A percentile compares a stretch with the other conserved stretches of the same genome.
Evolutionary conservation across 176 grass and related monocot species (phyloP).

Genomic region (Musa acuminata): DNA sequence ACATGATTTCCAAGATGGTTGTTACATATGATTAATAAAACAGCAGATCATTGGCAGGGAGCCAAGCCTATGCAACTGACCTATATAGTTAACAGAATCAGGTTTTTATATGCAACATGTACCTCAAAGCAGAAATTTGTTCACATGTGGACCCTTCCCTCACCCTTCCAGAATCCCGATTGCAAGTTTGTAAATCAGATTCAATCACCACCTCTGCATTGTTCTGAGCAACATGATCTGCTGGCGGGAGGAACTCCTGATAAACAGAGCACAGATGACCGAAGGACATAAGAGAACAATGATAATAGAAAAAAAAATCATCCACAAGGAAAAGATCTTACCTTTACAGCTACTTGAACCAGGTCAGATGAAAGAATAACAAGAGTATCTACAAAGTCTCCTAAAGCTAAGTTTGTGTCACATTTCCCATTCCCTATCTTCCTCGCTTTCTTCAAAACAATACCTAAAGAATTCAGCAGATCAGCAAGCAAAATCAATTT

Average conservation of each 20-base stretch:
- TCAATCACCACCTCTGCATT: slow-evolving; percentile 22
- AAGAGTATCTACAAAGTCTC: slow-evolving; percentile 69
- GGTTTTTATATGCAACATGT: not conserved
- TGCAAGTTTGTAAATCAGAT: slow-evolving; percentile 18
- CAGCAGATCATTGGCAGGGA: not conserved
- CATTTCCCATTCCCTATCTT: slow-evolving; percentile 59
- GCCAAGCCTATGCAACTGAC: not conserved
- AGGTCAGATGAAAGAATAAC: slow-evolving; percentile 62
- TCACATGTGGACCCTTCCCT: slow-evolving; percentile 11
- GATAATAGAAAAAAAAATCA: not conserved
- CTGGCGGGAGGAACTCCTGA: slow-evolving; percentile 52
- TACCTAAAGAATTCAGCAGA: slow-evolving; percentile 35
- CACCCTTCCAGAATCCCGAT: not conserved
- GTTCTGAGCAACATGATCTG: slow-evolving; percentile 31
- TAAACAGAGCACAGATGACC: slow-evolving; percentile 20
- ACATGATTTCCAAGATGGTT: not conserved
- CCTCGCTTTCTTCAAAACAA: slow-evolving; percentile 89
- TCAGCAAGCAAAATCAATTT: slow-evolving; percentile 19
- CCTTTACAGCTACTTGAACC: slow-evolving; percentile 90
- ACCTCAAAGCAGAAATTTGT: slow-evolving; percentile 18
- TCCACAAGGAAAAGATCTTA: slow-evolving; percentile 16
- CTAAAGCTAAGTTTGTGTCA: slow-evolving; percentile 45
- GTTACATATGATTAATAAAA: not conserved
- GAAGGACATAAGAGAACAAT: slow-evolving; percentile 8
- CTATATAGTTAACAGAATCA: not conserved